Evolutionary conservation across 2,329 filamentous ascomycete species (phyloP), one percentile per base, ranked within the genome.

Genomic region (Lachnellula suecica): DNA sequence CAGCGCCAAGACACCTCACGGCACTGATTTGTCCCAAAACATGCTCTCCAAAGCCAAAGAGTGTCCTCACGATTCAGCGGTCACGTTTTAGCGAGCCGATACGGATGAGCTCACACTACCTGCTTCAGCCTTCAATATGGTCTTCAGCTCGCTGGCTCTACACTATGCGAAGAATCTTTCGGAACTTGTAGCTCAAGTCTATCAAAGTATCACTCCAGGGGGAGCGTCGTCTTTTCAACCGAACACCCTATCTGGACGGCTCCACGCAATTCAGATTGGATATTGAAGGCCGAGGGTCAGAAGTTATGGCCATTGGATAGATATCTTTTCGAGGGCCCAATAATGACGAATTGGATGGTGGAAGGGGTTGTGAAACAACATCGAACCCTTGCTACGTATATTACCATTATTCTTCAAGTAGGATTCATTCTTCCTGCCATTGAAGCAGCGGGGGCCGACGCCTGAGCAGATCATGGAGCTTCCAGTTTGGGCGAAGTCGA

Each of bases 161-260:
- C 93, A 97, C 71, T 97, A 94, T 91, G 86, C 96, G 75, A 97
- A 97, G 69, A 89, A 97, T 69, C 81, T 97, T 6, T 91, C 92
- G 0, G 87, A 85, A 2, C 77, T 95, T 5, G 78, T 97, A 3
- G 78, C 83, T 1, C 88, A 94, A 66, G 87, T 96, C 68, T 94
- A 95, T 75, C 80, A 81, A 59, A 77, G 93, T 20, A 79, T 97
- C 22, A 93, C 92, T 70, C 90, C 91, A 0, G 93, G 97, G 68
- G 81, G 82, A 49, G 89, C 91, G 95, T 99, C 66, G 84, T 97
- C 8, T 78, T 77, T 58, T 74, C 74, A 0, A 68, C 77, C 37
- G 75, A 78, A 59, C 76, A 79, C 52, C 75, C 76, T 0, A 69
- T 78, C 44, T 71, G 67, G 53, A 75, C 74, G n/a, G 71, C 73